phyloP scores from a whole-genome alignment of 768 basidiomycete species.

The Pulveroboletus sp. region DNA sequence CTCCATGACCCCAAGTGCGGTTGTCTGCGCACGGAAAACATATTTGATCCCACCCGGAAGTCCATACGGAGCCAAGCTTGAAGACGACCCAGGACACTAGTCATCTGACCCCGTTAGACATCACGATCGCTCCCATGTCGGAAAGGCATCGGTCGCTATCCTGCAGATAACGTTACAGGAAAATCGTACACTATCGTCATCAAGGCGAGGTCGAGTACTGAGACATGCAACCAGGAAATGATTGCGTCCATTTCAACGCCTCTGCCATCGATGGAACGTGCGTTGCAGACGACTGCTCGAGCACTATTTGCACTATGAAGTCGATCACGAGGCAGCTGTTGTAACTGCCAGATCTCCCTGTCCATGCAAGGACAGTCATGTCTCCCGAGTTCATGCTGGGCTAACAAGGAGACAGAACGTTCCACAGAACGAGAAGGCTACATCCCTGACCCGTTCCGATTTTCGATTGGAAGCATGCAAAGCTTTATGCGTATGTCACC shows the following conservation, averaged over 20 bases:
- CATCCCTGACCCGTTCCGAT: no score
- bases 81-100: neutral
- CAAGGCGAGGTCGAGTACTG: neutral
- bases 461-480: no score
- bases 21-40: neutral
- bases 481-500: no score
- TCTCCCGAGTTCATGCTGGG: neutral
- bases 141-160: no score
- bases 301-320: no score
- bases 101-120: no score
- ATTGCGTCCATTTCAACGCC: neutral
- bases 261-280: neutral
- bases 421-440: no score
- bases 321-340: slow-evolving; percentile 7
- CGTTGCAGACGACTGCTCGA: no score
- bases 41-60: no score
- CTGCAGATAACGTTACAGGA: neutral
- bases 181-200: neutral
- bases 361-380: slow-evolving; percentile 7
- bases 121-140: no score
- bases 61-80: neutral
- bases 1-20: slow-evolving; percentile 4
- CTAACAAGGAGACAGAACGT: no score
- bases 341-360: slow-evolving; percentile 1
- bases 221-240: no score